A percentile compares a stretch with the other conserved stretches of the same genome.
phyloP scores from a whole-genome alignment of 805 yeast genomes.

The Pichia nanzhaoensis region DNA sequence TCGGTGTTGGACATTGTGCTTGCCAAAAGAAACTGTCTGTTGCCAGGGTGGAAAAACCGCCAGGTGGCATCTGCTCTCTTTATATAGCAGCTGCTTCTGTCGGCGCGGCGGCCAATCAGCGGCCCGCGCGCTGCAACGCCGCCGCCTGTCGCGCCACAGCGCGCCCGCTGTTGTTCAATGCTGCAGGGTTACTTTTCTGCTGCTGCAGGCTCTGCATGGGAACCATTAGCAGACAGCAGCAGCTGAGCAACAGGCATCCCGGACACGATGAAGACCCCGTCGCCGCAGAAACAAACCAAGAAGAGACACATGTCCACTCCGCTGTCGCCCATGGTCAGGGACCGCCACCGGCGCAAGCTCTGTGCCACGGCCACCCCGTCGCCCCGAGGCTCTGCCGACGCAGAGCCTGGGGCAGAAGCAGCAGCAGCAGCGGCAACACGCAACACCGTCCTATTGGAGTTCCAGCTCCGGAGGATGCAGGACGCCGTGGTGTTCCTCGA shows the following conservation, averaged over 20 bases:
- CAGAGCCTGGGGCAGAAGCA: too few species aligned
- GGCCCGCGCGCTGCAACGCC: too few species aligned
- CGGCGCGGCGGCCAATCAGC: too few species aligned
- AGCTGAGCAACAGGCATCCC: too few species aligned
- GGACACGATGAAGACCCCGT: slow-evolving; percentile 3
- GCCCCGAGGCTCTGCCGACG: neutral
- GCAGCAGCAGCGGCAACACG: neutral
- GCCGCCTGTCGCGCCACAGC: too few species aligned
- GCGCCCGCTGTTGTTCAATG: too few species aligned
- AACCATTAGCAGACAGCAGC: too few species aligned
- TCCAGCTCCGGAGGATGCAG: slow-evolving; percentile 1
- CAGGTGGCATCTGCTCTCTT: too few species aligned
- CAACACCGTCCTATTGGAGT: neutral
- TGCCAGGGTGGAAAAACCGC: neutral
- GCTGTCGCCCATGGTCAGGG: slow-evolving; percentile 24
- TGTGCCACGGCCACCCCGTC: neutral
- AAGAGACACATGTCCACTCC: slow-evolving; percentile 31
- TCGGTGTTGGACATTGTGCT: slow-evolving; percentile 51
- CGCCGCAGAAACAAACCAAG: slow-evolving; percentile 7
- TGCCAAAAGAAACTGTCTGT: neutral
- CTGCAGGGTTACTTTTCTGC: too few species aligned
- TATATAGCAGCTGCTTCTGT: too few species aligned
- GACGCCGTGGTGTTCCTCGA: slow-evolving; percentile 1
- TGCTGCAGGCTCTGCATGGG: too few species aligned
- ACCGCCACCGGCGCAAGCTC: neutral